These are phyloP conservation scores for Ophiognomonia clavigignenti-juglandacearum DNA, from an alignment of 2,329 filamentous ascomycete genomes.

Conservation along the genomic window DNA sequence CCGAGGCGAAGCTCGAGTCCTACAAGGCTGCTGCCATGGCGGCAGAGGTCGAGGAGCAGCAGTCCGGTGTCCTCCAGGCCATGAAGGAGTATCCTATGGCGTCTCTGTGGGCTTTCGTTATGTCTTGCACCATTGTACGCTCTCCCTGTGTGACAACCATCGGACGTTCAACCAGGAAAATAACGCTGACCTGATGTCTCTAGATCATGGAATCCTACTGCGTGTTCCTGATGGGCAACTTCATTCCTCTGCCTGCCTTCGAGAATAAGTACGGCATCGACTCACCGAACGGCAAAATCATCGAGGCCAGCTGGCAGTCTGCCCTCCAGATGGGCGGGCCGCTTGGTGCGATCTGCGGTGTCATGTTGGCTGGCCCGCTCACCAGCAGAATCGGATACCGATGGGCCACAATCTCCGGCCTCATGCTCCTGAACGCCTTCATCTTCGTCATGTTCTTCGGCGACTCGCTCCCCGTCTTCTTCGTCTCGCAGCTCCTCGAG, in stretches of 20 bases:
- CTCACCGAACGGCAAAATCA: constrained; percentile 26
- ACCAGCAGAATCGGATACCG: constrained; percentile 56
- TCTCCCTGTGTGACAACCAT: constrained; percentile 2
- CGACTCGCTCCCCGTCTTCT: constrained; percentile 37
- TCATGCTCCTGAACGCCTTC: constrained; percentile 53
- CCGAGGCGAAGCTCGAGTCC: too few relatives aligned
- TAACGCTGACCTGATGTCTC: constrained; percentile 18
- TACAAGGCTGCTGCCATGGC: constrained; percentile 51
- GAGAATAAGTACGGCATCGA: constrained; percentile 39
- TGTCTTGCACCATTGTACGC: constrained; percentile 33
- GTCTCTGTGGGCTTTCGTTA: constrained; percentile 32
- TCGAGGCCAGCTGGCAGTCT: constrained; percentile 52
- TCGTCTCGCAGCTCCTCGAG: constrained; percentile 53
- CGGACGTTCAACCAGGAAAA: constrained; percentile 3
- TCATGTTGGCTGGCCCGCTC: constrained; percentile 54
- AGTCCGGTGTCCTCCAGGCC: constrained; percentile 30
- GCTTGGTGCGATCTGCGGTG: constrained; percentile 55
- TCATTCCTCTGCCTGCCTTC: constrained; percentile 48
- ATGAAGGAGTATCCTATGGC: constrained; percentile 30
- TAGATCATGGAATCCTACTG: constrained; percentile 64
- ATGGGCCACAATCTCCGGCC: constrained; percentile 48
- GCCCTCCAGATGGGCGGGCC: constrained; percentile 52
- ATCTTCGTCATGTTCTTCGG: constrained; percentile 50
- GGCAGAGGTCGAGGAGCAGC: constrained; percentile 41
- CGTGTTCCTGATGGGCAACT: constrained; percentile 57